These are phyloP conservation scores for Elymus sibiricus DNA, from an alignment of 176 grass and related monocot species.

Conservation along the genomic window DNA sequence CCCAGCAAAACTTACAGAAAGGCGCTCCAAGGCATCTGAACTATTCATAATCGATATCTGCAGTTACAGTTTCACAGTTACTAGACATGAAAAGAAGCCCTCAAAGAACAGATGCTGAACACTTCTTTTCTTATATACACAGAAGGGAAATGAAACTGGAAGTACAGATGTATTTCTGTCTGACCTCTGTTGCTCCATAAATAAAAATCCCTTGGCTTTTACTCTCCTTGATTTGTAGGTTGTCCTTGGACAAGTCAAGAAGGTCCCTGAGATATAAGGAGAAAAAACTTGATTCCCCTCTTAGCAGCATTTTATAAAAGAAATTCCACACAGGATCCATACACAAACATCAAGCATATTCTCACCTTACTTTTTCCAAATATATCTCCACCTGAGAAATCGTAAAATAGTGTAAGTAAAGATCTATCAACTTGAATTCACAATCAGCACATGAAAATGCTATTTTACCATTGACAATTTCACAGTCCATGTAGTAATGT, in stretches of 20 bases:
- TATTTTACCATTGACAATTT: constrained; percentile 74
- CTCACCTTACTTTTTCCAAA: constrained; percentile 88
- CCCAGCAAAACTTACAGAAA: constrained; percentile 64
- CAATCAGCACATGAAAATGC: constrained; percentile 1
- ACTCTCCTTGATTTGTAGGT: constrained; percentile 89
- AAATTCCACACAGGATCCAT: constrained; percentile 4
- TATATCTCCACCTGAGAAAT: constrained; percentile 81
- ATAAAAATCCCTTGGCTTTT: constrained; percentile 84
- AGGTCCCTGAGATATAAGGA: constrained; percentile 63
- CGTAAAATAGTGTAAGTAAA: constrained; percentile 17
- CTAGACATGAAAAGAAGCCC: constrained; percentile 1
- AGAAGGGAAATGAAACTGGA: constrained; percentile 3
- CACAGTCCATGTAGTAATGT: constrained; percentile 45
- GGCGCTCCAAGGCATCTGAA: constrained; percentile 60
- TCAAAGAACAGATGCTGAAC: constrained; percentile 10
- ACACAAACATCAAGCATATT: constrained; percentile 7
- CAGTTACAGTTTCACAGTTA: constrained; percentile 11
- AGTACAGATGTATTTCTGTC: constrained; percentile 6
- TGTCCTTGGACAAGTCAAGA: constrained; percentile 94
- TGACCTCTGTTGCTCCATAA: constrained; percentile 82
- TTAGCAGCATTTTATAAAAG: constrained; percentile 4
- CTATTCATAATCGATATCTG: constrained; percentile 62
- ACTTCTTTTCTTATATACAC: background rate
- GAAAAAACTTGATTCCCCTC: constrained; percentile 3
- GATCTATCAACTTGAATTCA: background rate